Evolutionary conservation across 805 yeast genomes (phyloP).

Genomic region (Yamadazyma endophytica): DNA sequence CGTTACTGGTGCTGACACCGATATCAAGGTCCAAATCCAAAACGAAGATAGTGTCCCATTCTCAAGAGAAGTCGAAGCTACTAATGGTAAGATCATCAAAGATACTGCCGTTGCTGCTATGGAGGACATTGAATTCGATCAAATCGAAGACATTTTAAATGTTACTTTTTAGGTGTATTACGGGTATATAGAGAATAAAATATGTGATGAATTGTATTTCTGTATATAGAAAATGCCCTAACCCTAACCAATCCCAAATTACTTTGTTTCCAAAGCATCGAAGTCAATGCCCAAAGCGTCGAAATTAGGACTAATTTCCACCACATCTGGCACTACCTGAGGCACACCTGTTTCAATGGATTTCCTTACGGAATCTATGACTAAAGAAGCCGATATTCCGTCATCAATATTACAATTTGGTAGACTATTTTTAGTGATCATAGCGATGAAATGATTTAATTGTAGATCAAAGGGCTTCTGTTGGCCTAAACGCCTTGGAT

Average conservation of each 20-base stretch:
- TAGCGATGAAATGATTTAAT: constrained; percentile 33
- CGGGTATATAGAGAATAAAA: neutral
- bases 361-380: constrained; percentile 31
- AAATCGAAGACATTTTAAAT: neutral
- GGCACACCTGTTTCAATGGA: constrained; percentile 34
- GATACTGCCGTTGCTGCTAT: constrained; percentile 3
- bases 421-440: constrained; percentile 21
- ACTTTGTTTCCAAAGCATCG: constrained; percentile 1
- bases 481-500: neutral
- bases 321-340: constrained; percentile 20
- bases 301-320: constrained; percentile 18
- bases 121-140: neutral
- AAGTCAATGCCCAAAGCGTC: constrained; percentile 11
- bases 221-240: neutral
- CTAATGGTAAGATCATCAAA: constrained; percentile 13
- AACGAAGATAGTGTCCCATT: constrained; percentile 46
- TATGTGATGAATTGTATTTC: constrained; percentile 1
- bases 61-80: constrained; percentile 20
- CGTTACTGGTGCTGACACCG: constrained; percentile 10
- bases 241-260: neutral
- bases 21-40: constrained; percentile 15
- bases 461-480: constrained; percentile 34
- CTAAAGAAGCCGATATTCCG: constrained; percentile 33
- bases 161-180: neutral
- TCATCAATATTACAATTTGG: constrained; percentile 33